Evolutionary conservation across 176 grass and related monocot species (phyloP).

Genomic region (Otatea glauca): DNA sequence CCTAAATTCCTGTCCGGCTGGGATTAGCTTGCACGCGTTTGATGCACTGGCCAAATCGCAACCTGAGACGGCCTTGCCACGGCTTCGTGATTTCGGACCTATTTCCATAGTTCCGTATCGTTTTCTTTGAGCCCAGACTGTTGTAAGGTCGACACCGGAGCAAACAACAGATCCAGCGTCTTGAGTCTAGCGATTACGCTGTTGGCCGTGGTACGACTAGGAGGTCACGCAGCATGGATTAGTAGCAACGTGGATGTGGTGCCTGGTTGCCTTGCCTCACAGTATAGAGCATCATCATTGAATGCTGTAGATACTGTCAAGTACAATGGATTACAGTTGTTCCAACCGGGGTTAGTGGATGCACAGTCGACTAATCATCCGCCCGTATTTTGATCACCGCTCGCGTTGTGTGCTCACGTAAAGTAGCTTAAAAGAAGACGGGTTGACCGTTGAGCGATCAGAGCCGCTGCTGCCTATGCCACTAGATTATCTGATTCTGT

Average conservation of each 20-base stretch:
- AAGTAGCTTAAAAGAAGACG: neutral
- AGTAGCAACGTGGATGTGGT: neutral
- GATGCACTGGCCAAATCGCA: neutral
- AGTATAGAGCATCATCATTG: neutral
- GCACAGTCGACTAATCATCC: neutral
- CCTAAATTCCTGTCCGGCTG: constrained; percentile 40
- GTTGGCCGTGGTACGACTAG: too few species aligned
- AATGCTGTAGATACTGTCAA: neutral
- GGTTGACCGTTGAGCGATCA: neutral
- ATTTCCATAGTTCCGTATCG: too few species aligned
- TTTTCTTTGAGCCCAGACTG: neutral
- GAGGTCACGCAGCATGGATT: neutral
- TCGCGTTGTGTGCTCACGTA: too few species aligned
- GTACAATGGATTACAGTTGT: neutral
- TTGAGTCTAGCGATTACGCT: neutral
- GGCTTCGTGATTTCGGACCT: neutral
- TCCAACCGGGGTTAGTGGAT: neutral
- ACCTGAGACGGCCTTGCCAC: neutral
- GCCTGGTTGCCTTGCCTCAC: neutral
- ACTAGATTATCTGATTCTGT: too few species aligned
- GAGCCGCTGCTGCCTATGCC: neutral
- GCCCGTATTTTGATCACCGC: too few species aligned
- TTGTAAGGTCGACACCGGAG: neutral
- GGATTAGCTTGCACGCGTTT: constrained; percentile 32
- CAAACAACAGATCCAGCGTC: neutral